These are phyloP conservation scores for Salix udensis DNA, from an alignment of 345 rosid species.

Conservation along the genomic window DNA sequence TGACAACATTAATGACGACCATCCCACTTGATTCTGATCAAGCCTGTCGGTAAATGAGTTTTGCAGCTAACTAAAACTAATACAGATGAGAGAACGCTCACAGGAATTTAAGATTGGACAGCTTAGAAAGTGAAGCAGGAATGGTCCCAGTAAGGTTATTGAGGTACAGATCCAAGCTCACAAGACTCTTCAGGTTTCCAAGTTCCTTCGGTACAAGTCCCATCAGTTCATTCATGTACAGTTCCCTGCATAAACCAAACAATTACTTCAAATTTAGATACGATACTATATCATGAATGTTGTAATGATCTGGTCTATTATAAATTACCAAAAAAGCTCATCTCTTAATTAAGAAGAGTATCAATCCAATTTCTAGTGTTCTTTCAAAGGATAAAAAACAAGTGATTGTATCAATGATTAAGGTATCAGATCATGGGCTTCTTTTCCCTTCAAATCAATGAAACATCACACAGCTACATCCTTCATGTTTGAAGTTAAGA, in stretches of 20 bases:
- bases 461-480: not conserved
- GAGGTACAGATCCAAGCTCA: slow-evolving; percentile 67
- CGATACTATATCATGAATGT: not conserved
- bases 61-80: not conserved
- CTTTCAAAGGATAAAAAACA: not conserved
- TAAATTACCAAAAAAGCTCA: not conserved
- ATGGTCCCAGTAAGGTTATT: slow-evolving; percentile 59
- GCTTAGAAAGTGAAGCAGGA: slow-evolving; percentile 58
- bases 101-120: slow-evolving; percentile 63
- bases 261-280: not conserved
- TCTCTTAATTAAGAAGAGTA: not conserved
- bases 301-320: not conserved
- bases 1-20: not conserved
- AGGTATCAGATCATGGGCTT: too few relatives aligned
- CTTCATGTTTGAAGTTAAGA: not conserved
- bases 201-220: slow-evolving; percentile 61
- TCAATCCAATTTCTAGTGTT: not conserved
- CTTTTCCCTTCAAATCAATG: not conserved
- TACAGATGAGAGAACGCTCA: slow-evolving; percentile 20
- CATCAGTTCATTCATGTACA: slow-evolving; percentile 53
- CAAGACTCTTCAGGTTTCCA: slow-evolving; percentile 53
- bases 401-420: too few relatives aligned
- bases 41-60: not conserved
- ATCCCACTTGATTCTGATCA: not conserved
- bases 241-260: slow-evolving; percentile 44